Percentiles rank a stretch among this genome's conserved stretches.
phyloP scores from a whole-genome alignment of 495 filamentous ascomycete species.

The Xylaria scruposa region DNA sequence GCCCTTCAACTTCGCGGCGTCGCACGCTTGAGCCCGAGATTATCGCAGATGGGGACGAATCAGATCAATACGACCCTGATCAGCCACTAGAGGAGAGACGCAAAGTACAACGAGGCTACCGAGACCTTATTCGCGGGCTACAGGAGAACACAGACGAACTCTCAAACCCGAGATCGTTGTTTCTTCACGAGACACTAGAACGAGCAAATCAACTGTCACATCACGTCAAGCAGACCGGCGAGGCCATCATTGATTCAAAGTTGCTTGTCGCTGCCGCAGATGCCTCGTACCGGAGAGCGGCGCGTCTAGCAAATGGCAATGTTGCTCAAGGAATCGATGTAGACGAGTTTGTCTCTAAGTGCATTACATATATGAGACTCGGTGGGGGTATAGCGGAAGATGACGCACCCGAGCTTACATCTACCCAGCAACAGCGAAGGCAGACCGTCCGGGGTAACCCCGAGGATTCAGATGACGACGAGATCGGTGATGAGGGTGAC shows the following conservation, averaged over 20 bases:
- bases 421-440: constrained; percentile 54
- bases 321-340: constrained; percentile 77
- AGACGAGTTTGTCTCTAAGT: constrained; percentile 93
- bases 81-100: constrained; percentile 83
- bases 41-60: constrained; percentile 47
- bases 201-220: constrained; percentile 68
- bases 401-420: constrained; percentile 49
- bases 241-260: constrained; percentile 89
- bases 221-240: constrained; percentile 86
- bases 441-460: constrained; percentile 35
- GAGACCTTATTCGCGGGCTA: constrained; percentile 71
- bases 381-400: constrained; percentile 55
- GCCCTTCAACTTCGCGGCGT: constrained; percentile 44
- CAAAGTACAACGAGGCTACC: constrained; percentile 67
- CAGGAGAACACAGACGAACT: constrained; percentile 75
- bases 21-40: constrained; percentile 46
- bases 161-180: constrained; percentile 63
- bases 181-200: constrained; percentile 66
- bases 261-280: constrained; percentile 81
- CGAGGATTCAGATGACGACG: constrained; percentile 54
- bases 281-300: constrained; percentile 73
- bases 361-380: constrained; percentile 82
- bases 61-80: constrained; percentile 81
- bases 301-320: constrained; percentile 73
- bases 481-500: constrained; percentile 73